Conservation (phyloP, 176 grass and related monocot species). For the Guadua angustifolia region DNA sequence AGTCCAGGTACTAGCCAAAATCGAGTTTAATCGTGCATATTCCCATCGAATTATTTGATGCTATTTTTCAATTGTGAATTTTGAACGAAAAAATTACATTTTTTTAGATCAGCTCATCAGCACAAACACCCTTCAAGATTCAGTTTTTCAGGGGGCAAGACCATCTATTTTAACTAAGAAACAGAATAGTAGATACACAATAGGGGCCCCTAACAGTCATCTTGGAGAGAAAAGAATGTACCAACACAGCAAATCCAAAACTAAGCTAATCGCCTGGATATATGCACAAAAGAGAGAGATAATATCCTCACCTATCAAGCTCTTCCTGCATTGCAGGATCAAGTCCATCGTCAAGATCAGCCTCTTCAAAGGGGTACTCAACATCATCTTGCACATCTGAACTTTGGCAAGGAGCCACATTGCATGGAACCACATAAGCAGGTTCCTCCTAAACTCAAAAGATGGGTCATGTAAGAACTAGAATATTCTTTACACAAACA, state of each 20-base stretch:
- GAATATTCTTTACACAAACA: constrained; percentile 30
- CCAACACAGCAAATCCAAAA: constrained; percentile 16
- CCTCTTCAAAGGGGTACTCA: constrained; percentile 88
- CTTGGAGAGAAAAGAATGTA: not conserved
- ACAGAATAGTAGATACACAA: constrained; percentile 17
- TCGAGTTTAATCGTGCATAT: not conserved
- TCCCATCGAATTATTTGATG: not conserved
- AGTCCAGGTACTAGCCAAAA: constrained; percentile 4
- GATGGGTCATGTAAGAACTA: constrained; percentile 43
- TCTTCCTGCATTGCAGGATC: constrained; percentile 99
- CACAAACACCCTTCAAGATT: not conserved
- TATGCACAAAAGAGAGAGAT: constrained; percentile 6
- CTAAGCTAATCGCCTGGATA: not conserved
- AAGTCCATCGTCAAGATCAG: constrained; percentile 89
- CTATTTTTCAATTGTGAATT: not conserved
- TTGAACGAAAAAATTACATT: not conserved
- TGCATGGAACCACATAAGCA: constrained; percentile 42
- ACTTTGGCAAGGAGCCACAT: constrained; percentile 53
- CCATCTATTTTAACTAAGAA: not conserved
- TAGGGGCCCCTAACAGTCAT: not conserved
- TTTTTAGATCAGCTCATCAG: not conserved
- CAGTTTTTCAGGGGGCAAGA: not conserved
- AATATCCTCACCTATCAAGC: constrained; percentile 80
- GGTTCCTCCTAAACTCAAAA: constrained; percentile 55
- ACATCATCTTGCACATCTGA: constrained; percentile 61